Base-by-base conservation (phyloP, 2,329 filamentous ascomycete species). In the Paraphaeosphaeria minitans region DNA sequence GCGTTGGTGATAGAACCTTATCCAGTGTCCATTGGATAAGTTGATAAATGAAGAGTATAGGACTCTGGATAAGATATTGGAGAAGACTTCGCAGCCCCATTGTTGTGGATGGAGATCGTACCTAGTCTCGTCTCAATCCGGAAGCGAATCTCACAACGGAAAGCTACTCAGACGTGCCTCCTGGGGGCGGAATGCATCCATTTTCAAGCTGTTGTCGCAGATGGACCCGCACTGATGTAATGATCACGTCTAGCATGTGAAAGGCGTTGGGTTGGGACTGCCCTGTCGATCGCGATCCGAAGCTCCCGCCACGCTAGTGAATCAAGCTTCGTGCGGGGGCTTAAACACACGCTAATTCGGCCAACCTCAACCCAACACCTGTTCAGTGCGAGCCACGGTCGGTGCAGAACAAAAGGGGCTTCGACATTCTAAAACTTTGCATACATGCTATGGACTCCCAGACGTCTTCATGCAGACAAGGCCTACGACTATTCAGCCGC, bases 1-100 rank as follows among this genome's bases (percentile, higher is more conserved):
- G 87, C 5, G 78, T 81, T 0, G 92, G 91, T 0, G 91, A 88
- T 53, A 96, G 84, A 33, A 92, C 66, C 64, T 83, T 83, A 66
- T 84, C 81, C 1, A 89, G 78, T 8, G 90, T 62, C 79, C 82
- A 87, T 81, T 93, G 89, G 37, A 87, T 74, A 31, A 91, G 56
- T 61, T 87, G 82, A 74, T 88, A 92, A 52, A 89, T 57, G 66
- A 88, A 87, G 29, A 86, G 73, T 46, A 91, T 75, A 1, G 80
- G 78, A 42, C 72, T 69, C 47, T 77, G 77, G 52, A 79, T 57
- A 50, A 78, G 58, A 33, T 71, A 65, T 53, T 69, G 59, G 13
- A 71, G 14, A 5, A 63, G 59, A 50, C 55, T 47, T 29, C 56
- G 41, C 42, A 67, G 57, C 1, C 67, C 66, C 71, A 72, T 73